A percentile compares a stretch with the other conserved stretches of the same genome.
These are phyloP conservation scores for Schwanniomyces vanrijiae DNA, from an alignment of 805 yeast species.

Conservation along the genomic window DNA sequence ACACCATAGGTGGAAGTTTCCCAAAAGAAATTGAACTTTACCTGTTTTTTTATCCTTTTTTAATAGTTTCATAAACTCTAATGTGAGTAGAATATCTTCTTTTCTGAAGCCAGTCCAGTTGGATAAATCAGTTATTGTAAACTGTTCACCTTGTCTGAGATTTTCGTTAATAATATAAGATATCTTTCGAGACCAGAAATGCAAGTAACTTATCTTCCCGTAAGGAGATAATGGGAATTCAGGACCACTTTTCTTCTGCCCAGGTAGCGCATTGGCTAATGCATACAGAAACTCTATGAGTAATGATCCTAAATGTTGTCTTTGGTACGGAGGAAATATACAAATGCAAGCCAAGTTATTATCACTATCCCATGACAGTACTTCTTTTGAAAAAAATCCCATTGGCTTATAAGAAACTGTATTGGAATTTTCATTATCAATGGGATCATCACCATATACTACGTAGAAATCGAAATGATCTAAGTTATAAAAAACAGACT, in stretches of 20 bases:
- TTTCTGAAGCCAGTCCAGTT: conserved; percentile 61
- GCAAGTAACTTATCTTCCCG: conserved; percentile 71
- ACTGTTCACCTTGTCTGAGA: conserved; percentile 2
- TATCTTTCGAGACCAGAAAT: conserved; percentile 66
- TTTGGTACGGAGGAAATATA: conserved; percentile 89
- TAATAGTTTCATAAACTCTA: conserved; percentile 51
- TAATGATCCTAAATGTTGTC: conserved; percentile 72
- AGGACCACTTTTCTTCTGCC: conserved; percentile 76
- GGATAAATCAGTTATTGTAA: conserved; percentile 52
- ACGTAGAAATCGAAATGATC: conserved; percentile 81
- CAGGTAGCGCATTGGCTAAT: conserved; percentile 55
- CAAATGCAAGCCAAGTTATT: conserved; percentile 85
- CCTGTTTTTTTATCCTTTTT: conserved; percentile 8
- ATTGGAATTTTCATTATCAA: conserved; percentile 1
- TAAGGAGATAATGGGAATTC: conserved; percentile 86
- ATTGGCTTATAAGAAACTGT: conserved; percentile 48
- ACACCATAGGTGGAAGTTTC: conserved; percentile 31
- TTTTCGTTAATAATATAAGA: conserved; percentile 18
- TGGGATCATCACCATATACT: conserved; percentile 51
- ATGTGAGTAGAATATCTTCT: conserved; percentile 59
- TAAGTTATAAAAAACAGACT: conserved; percentile 79
- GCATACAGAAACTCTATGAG: conserved; percentile 82
- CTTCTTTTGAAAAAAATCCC: conserved; percentile 92
- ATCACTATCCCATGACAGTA: conserved; percentile 74
- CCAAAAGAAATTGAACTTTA: conserved; percentile 15